Evolutionary conservation across 306 rosid species (phyloP).

Genomic region (Casuarina equisetifolia): DNA sequence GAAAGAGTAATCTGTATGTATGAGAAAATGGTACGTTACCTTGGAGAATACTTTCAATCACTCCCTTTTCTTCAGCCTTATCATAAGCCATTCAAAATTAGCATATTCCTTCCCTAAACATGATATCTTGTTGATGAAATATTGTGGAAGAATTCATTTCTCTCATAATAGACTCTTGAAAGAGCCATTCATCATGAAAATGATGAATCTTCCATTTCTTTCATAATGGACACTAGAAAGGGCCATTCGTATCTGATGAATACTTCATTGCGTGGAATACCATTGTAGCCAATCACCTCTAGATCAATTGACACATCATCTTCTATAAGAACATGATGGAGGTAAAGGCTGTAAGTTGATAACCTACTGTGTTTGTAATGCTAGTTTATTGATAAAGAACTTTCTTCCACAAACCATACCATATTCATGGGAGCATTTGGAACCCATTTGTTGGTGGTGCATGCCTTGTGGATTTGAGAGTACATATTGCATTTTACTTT

Average conservation of each 20-base stretch:
- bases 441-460: not conserved
- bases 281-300: not conserved
- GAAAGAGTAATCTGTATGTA: constrained; percentile 64
- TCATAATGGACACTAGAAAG: not conserved
- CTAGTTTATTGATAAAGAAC: not conserved
- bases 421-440: not conserved
- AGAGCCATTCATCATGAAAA: not conserved
- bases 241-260: not conserved
- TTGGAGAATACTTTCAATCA: constrained; percentile 8
- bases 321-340: not conserved
- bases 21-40: constrained; percentile 70
- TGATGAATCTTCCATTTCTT: not conserved
- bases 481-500: too few relatives aligned
- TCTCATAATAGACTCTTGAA: not conserved
- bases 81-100: constrained; percentile 11
- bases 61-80: constrained; percentile 9
- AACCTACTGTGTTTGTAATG: not conserved
- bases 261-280: not conserved
- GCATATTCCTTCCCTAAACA: not conserved
- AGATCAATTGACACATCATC: not conserved
- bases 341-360: not conserved
- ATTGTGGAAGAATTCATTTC: not conserved
- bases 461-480: too few relatives aligned
- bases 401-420: not conserved
- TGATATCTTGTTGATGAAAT: not conserved